These are phyloP conservation scores for Diplodia corticola DNA, from an alignment of 2,329 filamentous ascomycete genomes.

Conservation along the genomic window DNA sequence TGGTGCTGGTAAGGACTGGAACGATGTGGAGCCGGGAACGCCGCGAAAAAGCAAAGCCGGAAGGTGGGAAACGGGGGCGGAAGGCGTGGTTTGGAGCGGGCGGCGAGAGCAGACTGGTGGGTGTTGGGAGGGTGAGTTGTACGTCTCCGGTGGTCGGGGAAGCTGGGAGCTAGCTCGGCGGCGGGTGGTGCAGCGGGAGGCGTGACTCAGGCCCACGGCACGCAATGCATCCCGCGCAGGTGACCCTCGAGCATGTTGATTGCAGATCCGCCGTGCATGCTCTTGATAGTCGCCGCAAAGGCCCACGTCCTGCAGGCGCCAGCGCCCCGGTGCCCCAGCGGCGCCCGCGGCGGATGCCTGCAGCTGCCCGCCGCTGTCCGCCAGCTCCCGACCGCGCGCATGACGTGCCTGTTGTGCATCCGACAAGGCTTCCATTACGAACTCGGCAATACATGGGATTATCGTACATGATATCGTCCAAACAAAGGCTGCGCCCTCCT, in stretches of 20 bases:
- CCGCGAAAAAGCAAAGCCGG: conserved; percentile 2
- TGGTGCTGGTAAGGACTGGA: background rate
- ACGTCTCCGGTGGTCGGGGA: conserved; percentile 7
- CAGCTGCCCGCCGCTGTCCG: background rate
- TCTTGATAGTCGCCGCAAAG: background rate
- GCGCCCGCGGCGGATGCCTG: conserved; percentile 12
- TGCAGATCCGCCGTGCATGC: background rate
- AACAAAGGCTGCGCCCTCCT: conserved; percentile 1
- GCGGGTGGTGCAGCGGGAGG: conserved; percentile 17
- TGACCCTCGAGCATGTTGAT: conserved; percentile 8
- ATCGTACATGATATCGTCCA: conserved; percentile 21
- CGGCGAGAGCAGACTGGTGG: background rate
- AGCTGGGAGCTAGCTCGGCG: conserved; percentile 18
- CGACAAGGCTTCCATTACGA: conserved; percentile 8
- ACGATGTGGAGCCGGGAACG: conserved; percentile 4
- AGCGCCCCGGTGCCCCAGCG: too few species aligned
- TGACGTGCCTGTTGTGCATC: conserved; percentile 4
- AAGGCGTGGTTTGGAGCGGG: background rate
- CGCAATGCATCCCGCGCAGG: conserved; percentile 19
- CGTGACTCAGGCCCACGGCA: conserved; percentile 21
- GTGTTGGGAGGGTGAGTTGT: conserved; percentile 13
- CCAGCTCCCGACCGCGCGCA: background rate
- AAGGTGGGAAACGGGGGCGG: background rate
- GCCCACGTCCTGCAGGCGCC: background rate
- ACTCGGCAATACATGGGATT: conserved; percentile 16